Evolutionary conservation across 345 rosid genomes (phyloP).

Genomic region (Eucalyptus leucophloia): DNA sequence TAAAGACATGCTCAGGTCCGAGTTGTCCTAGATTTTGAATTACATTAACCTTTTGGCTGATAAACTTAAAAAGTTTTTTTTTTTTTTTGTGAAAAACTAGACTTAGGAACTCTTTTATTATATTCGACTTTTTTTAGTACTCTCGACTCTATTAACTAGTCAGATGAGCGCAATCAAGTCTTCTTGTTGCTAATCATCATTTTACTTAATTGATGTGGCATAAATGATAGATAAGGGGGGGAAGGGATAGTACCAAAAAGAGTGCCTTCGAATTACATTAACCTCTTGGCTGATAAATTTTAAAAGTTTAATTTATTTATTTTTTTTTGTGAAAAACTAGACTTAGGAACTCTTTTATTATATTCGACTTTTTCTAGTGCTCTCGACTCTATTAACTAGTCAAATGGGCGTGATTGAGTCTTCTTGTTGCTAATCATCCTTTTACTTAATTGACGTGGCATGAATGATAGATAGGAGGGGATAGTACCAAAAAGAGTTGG

Average conservation of each 20-base stretch:
- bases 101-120: background rate
- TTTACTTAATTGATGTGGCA: too few species aligned
- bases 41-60: too few species aligned
- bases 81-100: background rate
- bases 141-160: background rate
- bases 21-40: too few species aligned
- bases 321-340: background rate
- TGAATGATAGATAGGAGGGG: background rate
- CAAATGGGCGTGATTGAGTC: background rate
- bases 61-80: background rate
- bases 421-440: background rate
- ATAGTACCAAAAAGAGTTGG: background rate
- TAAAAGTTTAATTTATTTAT: too few species aligned
- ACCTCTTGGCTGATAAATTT: too few species aligned
- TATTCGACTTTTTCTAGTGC: background rate
- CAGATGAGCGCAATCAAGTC: fast-evolving
- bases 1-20: fast-evolving
- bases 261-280: too few species aligned
- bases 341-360: background rate
- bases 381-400: background rate
- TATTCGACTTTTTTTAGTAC: background rate
- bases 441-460: fast-evolving
- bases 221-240: too few species aligned
- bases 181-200: background rate
- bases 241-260: too few species aligned